phyloP scores from a whole-genome alignment of 164 flowering plant genomes.

The Cinnamomum chago region DNA sequence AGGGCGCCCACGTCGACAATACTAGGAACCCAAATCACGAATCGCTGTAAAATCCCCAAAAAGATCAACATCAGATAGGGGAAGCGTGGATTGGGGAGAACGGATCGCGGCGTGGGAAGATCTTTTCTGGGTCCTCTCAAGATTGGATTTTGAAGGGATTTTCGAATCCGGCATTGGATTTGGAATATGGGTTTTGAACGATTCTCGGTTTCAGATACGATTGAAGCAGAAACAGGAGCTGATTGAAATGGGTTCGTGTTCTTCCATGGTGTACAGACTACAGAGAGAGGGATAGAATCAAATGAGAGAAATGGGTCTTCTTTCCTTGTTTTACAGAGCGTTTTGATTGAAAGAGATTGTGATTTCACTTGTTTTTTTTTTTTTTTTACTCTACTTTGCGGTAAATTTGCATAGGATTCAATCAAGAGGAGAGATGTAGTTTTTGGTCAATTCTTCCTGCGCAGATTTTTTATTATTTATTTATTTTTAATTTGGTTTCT shows the following conservation, averaged over 20 bases:
- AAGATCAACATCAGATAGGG: slow-evolving; percentile 20
- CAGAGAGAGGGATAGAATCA: background rate
- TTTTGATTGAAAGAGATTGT: background rate
- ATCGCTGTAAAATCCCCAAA: slow-evolving; percentile 4
- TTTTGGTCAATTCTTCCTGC: no score
- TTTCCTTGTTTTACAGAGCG: background rate
- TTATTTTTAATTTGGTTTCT: no score
- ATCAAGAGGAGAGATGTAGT: no score
- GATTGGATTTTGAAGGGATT: slow-evolving; percentile 7
- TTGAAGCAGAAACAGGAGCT: background rate
- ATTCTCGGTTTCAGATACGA: background rate
- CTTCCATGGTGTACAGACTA: background rate
- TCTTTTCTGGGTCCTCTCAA: slow-evolving; percentile 5
- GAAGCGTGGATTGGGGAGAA: background rate
- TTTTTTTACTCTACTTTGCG: background rate
- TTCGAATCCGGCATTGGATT: slow-evolving; percentile 12
- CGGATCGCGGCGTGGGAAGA: background rate
- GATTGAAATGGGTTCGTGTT: background rate
- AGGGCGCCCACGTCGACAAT: slow-evolving; percentile 6
- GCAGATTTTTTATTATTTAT: no score
- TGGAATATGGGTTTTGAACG: background rate
- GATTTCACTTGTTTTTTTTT: background rate
- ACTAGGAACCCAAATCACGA: slow-evolving; percentile 6
- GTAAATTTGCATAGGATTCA: background rate
- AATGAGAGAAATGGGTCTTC: background rate